Evolutionary conservation across 1,139 yeast species (phyloP), one percentile per base, ranked within the genome.

Genomic region (Meyerozyma sp.): DNA sequence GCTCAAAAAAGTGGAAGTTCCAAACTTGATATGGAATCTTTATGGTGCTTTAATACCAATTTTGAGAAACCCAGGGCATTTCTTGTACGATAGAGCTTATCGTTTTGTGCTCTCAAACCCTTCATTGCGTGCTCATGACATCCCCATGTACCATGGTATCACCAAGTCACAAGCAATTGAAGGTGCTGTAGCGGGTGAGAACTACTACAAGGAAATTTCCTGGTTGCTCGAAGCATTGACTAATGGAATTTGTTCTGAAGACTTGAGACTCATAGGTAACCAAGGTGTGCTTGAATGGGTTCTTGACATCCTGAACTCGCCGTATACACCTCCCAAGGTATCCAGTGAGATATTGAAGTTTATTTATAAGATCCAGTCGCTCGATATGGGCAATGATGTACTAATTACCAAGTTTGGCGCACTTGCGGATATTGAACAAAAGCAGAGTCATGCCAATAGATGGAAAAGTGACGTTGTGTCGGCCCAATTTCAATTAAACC

Each of bases 221-320:
- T 89, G 96, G 96, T 63, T 86, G n/a, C 58, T 87, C 41, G 73
- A 70, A 13, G 62, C 65, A 7, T 56, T 88, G 26, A 61, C 66
- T 3, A 49, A 58, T 21, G 82, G 86, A 3, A 32, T 44, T 8
- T 13, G 16, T 9, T 11, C 32, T 10, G 11, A 26, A 8, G 32
- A 16, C 18, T 11, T 23, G 8, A 5, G n/a, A 20, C 20, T 39
- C 10, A 6, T 37, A n/a, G 57, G 78, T 2, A 70, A 70, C 8
- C 65, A 71, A 6, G 82, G 81, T 3, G 73, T 83, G 1, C 62
- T 87, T 46, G 96, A 89, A 53, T 81, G 89, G 82, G 56, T 78
- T 2, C 54, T 85, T 55, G 82, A 81, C 47, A 61, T 85, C 44
- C 54, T 67, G 40, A 72, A 75, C 50, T 69, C 81, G 7, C 81